Conservation (phyloP, 495 filamentous ascomycete genomes). For the Apodospora peruviana region DNA sequence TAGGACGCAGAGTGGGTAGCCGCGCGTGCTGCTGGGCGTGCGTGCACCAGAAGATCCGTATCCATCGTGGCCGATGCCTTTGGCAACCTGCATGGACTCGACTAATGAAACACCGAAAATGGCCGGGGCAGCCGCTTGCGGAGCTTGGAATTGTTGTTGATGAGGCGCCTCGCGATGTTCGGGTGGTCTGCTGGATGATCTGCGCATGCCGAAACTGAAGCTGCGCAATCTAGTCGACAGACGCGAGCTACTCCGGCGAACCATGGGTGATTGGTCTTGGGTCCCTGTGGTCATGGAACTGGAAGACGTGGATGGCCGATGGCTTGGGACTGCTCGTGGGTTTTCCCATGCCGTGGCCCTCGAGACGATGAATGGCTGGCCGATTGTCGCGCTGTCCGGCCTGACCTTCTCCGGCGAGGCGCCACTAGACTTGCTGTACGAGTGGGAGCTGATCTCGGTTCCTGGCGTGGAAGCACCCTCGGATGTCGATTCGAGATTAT, state of each 20-base stretch:
- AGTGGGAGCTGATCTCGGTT: conserved; percentile 11
- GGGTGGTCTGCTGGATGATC: neutral
- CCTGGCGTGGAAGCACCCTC: conserved; percentile 7
- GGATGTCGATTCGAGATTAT: neutral
- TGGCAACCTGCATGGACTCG: conserved; percentile 34
- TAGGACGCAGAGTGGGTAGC: conserved; percentile 39
- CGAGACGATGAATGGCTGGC: conserved; percentile 3
- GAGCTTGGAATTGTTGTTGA: neutral
- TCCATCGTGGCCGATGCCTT: conserved; percentile 29
- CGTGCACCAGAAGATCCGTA: conserved; percentile 24
- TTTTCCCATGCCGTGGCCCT: conserved; percentile 11
- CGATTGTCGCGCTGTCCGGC: conserved; percentile 2
- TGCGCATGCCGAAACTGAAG: neutral
- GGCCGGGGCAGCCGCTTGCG: conserved; percentile 3
- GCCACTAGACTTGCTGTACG: no score
- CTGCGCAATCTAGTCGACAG: conserved; percentile 25
- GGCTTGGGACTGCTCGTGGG: conserved; percentile 9
- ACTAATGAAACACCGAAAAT: conserved; percentile 35
- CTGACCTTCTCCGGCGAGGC: neutral
- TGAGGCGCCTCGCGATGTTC: neutral
- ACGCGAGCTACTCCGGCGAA: conserved; percentile 26
- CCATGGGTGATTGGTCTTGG: conserved; percentile 2
- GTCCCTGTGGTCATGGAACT: conserved; percentile 1
- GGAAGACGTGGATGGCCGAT: conserved; percentile 5
- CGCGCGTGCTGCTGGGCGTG: conserved; percentile 9